Percentiles rank a stretch among this genome's conserved stretches.
These are phyloP conservation scores for Hymenoscyphus infarciens DNA, from an alignment of 2,329 filamentous ascomycete species.

Conservation along the genomic window DNA sequence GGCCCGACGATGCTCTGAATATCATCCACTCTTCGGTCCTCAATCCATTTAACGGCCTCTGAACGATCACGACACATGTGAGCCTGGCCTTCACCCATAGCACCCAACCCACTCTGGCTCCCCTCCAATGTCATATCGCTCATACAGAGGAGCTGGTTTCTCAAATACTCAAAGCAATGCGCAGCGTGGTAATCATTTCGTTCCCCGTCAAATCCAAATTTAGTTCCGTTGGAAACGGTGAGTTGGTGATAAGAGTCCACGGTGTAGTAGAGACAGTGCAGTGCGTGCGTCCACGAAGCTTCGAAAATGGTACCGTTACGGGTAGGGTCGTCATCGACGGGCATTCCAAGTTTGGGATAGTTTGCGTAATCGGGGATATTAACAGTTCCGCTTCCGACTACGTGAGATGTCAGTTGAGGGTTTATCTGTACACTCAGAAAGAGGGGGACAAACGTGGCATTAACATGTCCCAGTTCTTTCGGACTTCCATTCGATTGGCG, in stretches of 20 bases:
- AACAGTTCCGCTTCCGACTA: slow-evolving; percentile 35
- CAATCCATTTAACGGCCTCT: slow-evolving; percentile 35
- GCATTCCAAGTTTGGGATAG: slow-evolving; percentile 35
- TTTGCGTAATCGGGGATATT: slow-evolving; percentile 32
- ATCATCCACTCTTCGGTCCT: slow-evolving; percentile 35
- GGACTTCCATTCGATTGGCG: slow-evolving; percentile 32
- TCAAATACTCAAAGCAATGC: slow-evolving; percentile 37
- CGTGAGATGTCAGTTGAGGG: slow-evolving; percentile 3
- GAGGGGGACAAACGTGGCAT: slow-evolving; percentile 31
- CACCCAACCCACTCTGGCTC: slow-evolving; percentile 25
- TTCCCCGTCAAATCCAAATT: slow-evolving; percentile 31
- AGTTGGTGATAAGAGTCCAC: slow-evolving; percentile 37
- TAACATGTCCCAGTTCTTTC: slow-evolving; percentile 35
- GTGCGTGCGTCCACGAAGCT: slow-evolving; percentile 36
- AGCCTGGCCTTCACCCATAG: slow-evolving; percentile 32
- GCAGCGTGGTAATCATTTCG: slow-evolving; percentile 32
- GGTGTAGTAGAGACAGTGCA: slow-evolving; percentile 36
- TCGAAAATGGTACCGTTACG: slow-evolving; percentile 33
- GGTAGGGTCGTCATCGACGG: slow-evolving; percentile 34
- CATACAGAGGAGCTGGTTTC: slow-evolving; percentile 35
- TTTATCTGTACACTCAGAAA: not conserved
- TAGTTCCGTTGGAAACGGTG: slow-evolving; percentile 23
- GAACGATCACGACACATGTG: slow-evolving; percentile 35
- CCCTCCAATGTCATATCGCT: slow-evolving; percentile 38
- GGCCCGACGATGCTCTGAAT: slow-evolving; percentile 35